These are phyloP conservation scores for Choricystis sp. DNA, from an alignment of 139 green algal species.

Conservation along the genomic window DNA sequence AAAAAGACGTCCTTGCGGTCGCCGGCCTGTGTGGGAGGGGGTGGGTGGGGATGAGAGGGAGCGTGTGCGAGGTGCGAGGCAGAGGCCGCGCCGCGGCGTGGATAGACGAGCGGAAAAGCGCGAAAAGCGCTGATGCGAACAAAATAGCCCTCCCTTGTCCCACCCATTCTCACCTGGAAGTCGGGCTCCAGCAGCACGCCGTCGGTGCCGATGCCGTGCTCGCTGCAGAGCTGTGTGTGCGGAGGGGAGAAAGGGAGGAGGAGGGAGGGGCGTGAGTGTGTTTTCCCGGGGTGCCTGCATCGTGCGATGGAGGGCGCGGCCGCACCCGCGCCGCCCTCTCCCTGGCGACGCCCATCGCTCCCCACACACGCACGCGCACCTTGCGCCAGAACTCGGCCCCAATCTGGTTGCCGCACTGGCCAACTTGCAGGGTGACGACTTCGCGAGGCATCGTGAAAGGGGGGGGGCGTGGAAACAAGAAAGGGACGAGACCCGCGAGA, in stretches of 20 bases:
- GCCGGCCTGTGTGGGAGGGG: slow-evolving; percentile 7
- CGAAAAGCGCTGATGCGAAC: neutral
- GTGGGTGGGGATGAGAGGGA: neutral
- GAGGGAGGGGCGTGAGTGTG: neutral
- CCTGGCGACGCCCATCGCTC: neutral
- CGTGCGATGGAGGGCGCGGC: no score
- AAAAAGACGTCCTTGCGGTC: slow-evolving; percentile 99
- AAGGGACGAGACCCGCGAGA: neutral
- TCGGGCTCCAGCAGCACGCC: slow-evolving; percentile 84
- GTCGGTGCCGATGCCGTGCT: slow-evolving; percentile 96
- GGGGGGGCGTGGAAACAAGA: neutral
- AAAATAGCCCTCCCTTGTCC: neutral
- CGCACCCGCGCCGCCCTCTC: neutral
- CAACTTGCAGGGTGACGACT: slow-evolving; percentile 95
- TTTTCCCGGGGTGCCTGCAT: neutral
- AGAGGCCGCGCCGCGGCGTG: neutral
- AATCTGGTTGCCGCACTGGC: slow-evolving; percentile 98
- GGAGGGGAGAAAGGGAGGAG: neutral
- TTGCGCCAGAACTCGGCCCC: slow-evolving; percentile 91
- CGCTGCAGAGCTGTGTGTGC: slow-evolving; percentile 58
- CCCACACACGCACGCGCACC: slow-evolving; percentile 3
- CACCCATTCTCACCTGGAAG: slow-evolving; percentile 27
- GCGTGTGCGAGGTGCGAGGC: neutral
- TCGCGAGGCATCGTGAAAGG: slow-evolving; percentile 80
- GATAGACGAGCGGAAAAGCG: neutral